phyloP scores from a whole-genome alignment of 257 asterid species.

The Petunia axillaris region DNA sequence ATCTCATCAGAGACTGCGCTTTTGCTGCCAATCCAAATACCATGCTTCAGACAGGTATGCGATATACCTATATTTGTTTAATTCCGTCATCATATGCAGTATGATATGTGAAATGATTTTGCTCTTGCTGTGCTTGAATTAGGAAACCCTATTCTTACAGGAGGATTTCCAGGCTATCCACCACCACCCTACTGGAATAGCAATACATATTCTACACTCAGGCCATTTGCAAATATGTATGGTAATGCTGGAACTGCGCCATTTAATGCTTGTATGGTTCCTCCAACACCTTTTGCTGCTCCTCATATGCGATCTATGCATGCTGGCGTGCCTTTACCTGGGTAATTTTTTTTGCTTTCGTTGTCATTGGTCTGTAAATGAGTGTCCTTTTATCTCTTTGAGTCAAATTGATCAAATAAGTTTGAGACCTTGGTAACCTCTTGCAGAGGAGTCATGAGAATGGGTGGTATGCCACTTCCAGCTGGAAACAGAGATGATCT shows the following conservation, averaged over 20 bases:
- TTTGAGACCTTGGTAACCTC: conserved; percentile 27
- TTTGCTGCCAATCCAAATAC: conserved; percentile 50
- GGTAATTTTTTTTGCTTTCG: conserved; percentile 43
- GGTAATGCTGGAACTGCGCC: conserved; percentile 63
- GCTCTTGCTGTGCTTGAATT: conserved; percentile 7
- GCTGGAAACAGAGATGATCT: conserved; percentile 35
- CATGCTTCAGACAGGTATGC: conserved; percentile 67
- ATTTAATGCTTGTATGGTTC: conserved; percentile 61
- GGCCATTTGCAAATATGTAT: conserved; percentile 63
- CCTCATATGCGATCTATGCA: conserved; percentile 48
- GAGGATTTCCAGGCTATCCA: conserved; percentile 65
- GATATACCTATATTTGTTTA: neutral
- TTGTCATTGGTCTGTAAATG: neutral
- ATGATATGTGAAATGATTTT: conserved; percentile 12
- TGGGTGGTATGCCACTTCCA: conserved; percentile 54
- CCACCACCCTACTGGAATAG: conserved; percentile 69
- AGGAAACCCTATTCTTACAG: conserved; percentile 62
- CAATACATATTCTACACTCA: conserved; percentile 47
- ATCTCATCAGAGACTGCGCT: conserved; percentile 84
- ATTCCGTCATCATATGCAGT: neutral
- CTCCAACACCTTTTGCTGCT: conserved; percentile 52
- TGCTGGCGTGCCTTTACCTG: conserved; percentile 45
- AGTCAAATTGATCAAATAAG: conserved; percentile 19
- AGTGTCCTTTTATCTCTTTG: conserved; percentile 4
- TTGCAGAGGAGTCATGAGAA: conserved; percentile 59